phyloP scores from a whole-genome alignment of 2,329 filamentous ascomycete species.

The Fusarium buharicum region DNA sequence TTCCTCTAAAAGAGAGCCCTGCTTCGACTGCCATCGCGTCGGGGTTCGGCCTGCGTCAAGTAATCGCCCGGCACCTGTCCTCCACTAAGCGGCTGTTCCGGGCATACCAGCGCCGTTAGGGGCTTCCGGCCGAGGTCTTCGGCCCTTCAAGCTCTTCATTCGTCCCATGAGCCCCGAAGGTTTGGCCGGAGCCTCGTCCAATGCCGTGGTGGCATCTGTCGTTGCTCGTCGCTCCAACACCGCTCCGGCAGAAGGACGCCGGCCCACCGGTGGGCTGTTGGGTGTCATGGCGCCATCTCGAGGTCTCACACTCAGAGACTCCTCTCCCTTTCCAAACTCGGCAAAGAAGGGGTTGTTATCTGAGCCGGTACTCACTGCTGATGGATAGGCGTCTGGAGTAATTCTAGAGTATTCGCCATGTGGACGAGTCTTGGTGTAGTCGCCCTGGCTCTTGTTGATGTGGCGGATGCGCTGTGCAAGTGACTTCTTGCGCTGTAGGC shows the following conservation, averaged over 20 bases:
- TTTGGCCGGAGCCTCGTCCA: slow-evolving; percentile 57
- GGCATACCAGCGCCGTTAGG: slow-evolving; percentile 52
- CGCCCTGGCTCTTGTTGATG: slow-evolving; percentile 76
- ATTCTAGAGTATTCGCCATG: slow-evolving; percentile 58
- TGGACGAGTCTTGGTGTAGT: slow-evolving; percentile 65
- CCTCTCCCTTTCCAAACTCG: slow-evolving; percentile 73
- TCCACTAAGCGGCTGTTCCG: slow-evolving; percentile 55
- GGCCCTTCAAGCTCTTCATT: slow-evolving; percentile 84
- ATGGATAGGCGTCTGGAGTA: slow-evolving; percentile 53
- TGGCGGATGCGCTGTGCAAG: slow-evolving; percentile 90
- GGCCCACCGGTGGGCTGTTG: slow-evolving; percentile 65
- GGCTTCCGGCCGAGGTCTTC: slow-evolving; percentile 54
- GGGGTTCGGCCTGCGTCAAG: slow-evolving; percentile 32
- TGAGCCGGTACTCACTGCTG: slow-evolving; percentile 48
- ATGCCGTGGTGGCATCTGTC: slow-evolving; percentile 60
- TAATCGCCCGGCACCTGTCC: slow-evolving; percentile 37
- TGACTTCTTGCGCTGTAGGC: slow-evolving; percentile 90
- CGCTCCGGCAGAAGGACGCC: slow-evolving; percentile 51
- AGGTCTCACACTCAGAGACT: slow-evolving; percentile 60
- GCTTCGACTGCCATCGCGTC: slow-evolving; percentile 28
- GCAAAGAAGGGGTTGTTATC: slow-evolving; percentile 81
- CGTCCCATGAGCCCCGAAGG: slow-evolving; percentile 76
- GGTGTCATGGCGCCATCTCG: slow-evolving; percentile 57
- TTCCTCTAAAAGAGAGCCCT: slow-evolving; percentile 11
- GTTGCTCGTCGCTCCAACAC: slow-evolving; percentile 73